phyloP scores from a whole-genome alignment of 139 green algal species.

The Chlorella sp. region DNA sequence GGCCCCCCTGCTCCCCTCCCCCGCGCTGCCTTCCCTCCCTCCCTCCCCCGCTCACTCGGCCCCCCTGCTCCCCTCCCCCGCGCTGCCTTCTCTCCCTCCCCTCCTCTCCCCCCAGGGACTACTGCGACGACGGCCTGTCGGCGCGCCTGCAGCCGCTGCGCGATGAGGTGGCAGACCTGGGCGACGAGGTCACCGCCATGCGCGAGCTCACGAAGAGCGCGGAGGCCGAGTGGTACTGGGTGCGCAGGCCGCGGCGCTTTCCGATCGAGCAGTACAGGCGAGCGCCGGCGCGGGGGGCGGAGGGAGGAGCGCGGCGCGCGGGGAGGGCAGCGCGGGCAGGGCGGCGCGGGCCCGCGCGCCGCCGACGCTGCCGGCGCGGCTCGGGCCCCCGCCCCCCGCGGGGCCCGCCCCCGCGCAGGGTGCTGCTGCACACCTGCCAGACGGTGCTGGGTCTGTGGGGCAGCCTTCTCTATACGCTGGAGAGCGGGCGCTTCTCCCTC shows the following conservation, averaged over 20 bases:
- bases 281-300: neutral
- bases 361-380: neutral
- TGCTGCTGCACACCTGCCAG: constrained; percentile 9
- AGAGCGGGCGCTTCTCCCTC: neutral
- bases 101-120: neutral
- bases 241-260: constrained; percentile 1
- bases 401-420: neutral
- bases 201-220: constrained; percentile 15
- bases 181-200: neutral
- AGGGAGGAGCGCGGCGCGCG: neutral
- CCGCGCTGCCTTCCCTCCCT: neutral
- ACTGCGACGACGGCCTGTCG: constrained; percentile 30
- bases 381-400: neutral
- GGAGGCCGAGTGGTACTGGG: neutral
- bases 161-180: constrained; percentile 6
- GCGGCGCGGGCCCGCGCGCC: neutral
- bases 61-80: neutral
- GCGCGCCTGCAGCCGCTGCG: constrained; percentile 5
- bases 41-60: neutral
- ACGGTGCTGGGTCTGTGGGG: constrained; percentile 3
- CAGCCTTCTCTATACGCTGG: neutral
- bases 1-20: too few relatives aligned
- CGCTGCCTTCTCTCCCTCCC: neutral
- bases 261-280: constrained; percentile 34
- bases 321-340: neutral